These are phyloP conservation scores for Micractinium conductrix DNA, from an alignment of 139 green algal genomes.

Conservation along the genomic window DNA sequence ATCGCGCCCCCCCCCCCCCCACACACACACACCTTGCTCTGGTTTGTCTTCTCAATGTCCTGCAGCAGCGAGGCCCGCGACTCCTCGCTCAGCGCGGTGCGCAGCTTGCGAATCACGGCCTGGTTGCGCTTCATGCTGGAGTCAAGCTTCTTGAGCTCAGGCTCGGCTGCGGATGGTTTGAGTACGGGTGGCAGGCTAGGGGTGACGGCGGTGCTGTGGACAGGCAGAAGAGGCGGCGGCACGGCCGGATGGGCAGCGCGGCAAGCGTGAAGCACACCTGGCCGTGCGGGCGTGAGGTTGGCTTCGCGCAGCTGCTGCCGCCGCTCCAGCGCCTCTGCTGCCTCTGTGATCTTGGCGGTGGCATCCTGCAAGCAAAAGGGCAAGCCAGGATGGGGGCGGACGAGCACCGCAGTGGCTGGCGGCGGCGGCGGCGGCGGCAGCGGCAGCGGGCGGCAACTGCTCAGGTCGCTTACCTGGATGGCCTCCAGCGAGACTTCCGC, in stretches of 20 bases:
- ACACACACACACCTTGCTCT: slow-evolving; percentile 81
- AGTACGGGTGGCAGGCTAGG: not conserved
- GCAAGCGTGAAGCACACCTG: not conserved
- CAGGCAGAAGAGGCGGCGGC: not conserved
- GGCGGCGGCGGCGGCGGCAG: not conserved
- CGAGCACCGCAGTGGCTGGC: not conserved
- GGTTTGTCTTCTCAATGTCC: slow-evolving; percentile 85
- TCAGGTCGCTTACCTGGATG: not conserved
- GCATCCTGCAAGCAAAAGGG: slow-evolving; percentile 12
- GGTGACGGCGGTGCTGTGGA: no score
- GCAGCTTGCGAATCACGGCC: slow-evolving; percentile 88
- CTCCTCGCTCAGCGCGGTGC: slow-evolving; percentile 74
- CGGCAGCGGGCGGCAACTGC: not conserved
- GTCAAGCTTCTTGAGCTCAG: slow-evolving; percentile 68
- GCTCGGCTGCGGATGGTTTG: slow-evolving; percentile 10
- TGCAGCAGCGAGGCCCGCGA: slow-evolving; percentile 63
- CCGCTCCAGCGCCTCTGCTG: slow-evolving; percentile 16
- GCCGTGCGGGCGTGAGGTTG: slow-evolving; percentile 25
- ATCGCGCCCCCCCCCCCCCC: no score
- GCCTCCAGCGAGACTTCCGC: not conserved
- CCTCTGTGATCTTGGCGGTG: slow-evolving; percentile 5
- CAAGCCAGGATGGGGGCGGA: no score
- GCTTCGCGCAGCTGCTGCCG: slow-evolving; percentile 16
- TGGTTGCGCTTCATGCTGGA: slow-evolving; percentile 94
- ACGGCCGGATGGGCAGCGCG: not conserved